These are phyloP conservation scores for Penicillium sp. DNA, from an alignment of 2,329 filamentous ascomycete genomes.

Conservation along the genomic window DNA sequence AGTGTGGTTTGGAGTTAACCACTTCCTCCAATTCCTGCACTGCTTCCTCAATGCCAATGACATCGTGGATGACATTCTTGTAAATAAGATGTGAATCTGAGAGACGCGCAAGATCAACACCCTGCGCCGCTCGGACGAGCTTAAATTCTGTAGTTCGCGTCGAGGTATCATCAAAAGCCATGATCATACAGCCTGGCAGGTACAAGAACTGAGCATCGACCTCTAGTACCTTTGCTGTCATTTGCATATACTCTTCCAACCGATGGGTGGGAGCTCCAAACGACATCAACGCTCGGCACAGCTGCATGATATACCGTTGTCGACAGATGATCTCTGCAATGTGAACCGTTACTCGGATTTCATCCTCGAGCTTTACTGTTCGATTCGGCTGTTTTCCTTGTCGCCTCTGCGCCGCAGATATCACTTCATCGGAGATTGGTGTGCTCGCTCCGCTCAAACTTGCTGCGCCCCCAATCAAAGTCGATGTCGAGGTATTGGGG, in stretches of 20 bases:
- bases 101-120: constrained; percentile 43
- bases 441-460: constrained; percentile 30
- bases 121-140: constrained; percentile 39
- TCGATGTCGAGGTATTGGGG: constrained; percentile 24
- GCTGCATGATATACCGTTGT: constrained; percentile 77
- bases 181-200: constrained; percentile 59
- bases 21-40: constrained; percentile 50
- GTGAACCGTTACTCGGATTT: constrained; percentile 58
- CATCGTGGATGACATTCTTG: constrained; percentile 46
- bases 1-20: constrained; percentile 56
- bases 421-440: constrained; percentile 27
- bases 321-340: constrained; percentile 69
- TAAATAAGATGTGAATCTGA: constrained; percentile 45
- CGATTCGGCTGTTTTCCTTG: constrained; percentile 20
- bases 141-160: constrained; percentile 47
- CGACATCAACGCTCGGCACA: constrained; percentile 81
- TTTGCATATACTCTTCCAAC: constrained; percentile 82
- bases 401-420: constrained; percentile 28
- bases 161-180: constrained; percentile 57
- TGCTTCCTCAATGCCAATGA: constrained; percentile 44
- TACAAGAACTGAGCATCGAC: constrained; percentile 88
- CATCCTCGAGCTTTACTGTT: constrained; percentile 38
- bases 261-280: constrained; percentile 92
- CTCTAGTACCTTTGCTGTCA: constrained; percentile 79
- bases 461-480: constrained; percentile 17